Evolutionary conservation across 208 protist genomes (phyloP).

Genomic region (Leishmania tropica): DNA sequence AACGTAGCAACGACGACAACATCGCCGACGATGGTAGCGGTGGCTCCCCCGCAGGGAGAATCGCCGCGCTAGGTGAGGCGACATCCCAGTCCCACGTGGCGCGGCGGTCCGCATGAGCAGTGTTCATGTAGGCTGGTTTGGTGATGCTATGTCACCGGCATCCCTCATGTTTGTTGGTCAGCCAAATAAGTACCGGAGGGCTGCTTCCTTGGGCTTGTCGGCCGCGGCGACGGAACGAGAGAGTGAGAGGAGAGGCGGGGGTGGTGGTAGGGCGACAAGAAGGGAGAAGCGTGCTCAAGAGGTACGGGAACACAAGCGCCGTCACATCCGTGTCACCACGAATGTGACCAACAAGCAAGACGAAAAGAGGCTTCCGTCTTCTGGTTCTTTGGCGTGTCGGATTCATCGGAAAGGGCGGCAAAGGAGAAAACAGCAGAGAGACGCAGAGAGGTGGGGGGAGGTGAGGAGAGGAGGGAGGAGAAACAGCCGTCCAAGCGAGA

Average conservation of each 20-base stretch:
- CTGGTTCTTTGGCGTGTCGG: too few relatives aligned
- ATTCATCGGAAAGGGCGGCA: neutral
- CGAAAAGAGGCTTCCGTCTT: neutral
- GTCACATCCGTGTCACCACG: neutral
- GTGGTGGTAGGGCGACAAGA: neutral
- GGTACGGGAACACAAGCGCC: neutral
- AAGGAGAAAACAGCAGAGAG: slow-evolving; percentile 3
- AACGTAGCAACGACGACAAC: neutral
- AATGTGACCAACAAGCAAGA: neutral
- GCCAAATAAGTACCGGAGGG: neutral
- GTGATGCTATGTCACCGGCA: neutral
- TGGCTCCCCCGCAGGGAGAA: neutral
- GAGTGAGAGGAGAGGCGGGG: neutral
- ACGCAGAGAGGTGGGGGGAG: neutral
- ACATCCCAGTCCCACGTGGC: neutral
- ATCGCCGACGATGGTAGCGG: neutral
- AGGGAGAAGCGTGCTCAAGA: neutral
- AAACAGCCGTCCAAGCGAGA: neutral
- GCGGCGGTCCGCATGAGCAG: neutral
- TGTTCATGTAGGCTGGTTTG: neutral
- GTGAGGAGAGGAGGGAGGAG: neutral
- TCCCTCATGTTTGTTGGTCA: neutral
- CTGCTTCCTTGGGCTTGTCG: neutral
- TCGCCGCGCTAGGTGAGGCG: neutral
- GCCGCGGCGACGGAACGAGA: neutral